phyloP scores from a whole-genome alignment of 2,329 filamentous ascomycete genomes.

The Cytospora leucostoma region DNA sequence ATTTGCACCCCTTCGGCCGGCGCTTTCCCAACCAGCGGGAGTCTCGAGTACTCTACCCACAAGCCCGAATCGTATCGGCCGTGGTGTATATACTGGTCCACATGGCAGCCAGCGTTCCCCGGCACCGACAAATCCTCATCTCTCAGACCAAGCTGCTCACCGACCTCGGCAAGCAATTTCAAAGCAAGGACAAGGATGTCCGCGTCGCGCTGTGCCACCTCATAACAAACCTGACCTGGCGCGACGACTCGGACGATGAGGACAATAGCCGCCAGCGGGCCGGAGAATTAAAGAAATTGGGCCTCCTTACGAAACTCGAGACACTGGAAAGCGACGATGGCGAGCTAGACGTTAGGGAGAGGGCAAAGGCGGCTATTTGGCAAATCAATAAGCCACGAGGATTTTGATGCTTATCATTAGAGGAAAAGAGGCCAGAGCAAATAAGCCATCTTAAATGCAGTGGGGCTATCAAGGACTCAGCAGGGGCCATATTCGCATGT shows the following conservation, averaged over 20 bases:
- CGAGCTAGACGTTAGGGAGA: constrained; percentile 80
- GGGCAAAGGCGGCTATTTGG: constrained; percentile 77
- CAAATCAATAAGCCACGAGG: constrained; percentile 58
- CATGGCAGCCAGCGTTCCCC: constrained; percentile 77
- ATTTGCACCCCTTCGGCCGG: constrained; percentile 55
- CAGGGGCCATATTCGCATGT: background rate
- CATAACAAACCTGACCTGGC: constrained; percentile 81
- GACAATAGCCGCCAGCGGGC: constrained; percentile 67
- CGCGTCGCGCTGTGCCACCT: constrained; percentile 80
- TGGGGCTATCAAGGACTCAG: background rate
- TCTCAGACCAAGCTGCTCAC: constrained; percentile 75
- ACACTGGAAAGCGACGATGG: constrained; percentile 63
- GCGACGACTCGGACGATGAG: constrained; percentile 71
- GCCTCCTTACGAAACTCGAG: constrained; percentile 68
- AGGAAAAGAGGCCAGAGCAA: background rate
- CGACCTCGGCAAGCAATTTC: constrained; percentile 72
- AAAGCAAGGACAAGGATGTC: constrained; percentile 71
- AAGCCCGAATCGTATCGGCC: constrained; percentile 71
- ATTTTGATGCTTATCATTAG: constrained; percentile 3
- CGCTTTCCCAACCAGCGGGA: constrained; percentile 36
- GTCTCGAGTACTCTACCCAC: constrained; percentile 56
- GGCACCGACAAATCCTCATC: constrained; percentile 76
- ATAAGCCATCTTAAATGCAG: background rate
- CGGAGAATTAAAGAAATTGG: constrained; percentile 67
- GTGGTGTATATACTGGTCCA: constrained; percentile 85